These are phyloP conservation scores for Globisporangium paroecandrum DNA, from an alignment of 352 stramenopile genomes.

Conservation along the genomic window DNA sequence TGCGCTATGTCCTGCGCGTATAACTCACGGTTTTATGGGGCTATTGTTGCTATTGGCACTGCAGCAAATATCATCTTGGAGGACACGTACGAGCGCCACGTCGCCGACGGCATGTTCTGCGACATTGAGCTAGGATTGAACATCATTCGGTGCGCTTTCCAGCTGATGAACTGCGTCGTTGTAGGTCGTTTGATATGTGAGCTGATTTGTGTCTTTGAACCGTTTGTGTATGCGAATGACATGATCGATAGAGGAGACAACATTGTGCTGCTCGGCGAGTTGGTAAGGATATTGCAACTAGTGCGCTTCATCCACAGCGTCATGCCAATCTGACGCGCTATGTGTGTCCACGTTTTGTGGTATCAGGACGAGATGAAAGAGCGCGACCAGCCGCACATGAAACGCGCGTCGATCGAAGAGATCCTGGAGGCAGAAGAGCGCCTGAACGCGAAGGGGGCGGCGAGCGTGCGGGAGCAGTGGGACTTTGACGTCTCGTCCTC, in stretches of 20 bases:
- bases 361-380: conserved; percentile 77
- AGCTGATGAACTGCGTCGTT: not conserved
- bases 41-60: conserved; percentile 2
- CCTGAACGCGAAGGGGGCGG: conserved; percentile 54
- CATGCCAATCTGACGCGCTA: not conserved
- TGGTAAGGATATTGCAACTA: conserved; percentile 38
- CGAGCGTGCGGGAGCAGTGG: conserved; percentile 80
- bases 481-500: conserved; percentile 64
- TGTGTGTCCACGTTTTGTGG: not conserved
- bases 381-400: conserved; percentile 78
- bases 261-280: conserved; percentile 81
- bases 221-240: not conserved
- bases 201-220: not conserved
- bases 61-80: conserved; percentile 96
- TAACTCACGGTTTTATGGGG: not conserved
- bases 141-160: conserved; percentile 80
- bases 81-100: conserved; percentile 91
- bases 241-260: conserved; percentile 64
- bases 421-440: conserved; percentile 79
- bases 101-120: conserved; percentile 87
- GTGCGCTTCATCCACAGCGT: not conserved
- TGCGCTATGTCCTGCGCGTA: not conserved
- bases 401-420: conserved; percentile 70
- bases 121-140: conserved; percentile 96
- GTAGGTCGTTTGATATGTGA: not conserved